Conservation (phyloP, 495 filamentous ascomycete genomes). For the Penicillium salamii region DNA sequence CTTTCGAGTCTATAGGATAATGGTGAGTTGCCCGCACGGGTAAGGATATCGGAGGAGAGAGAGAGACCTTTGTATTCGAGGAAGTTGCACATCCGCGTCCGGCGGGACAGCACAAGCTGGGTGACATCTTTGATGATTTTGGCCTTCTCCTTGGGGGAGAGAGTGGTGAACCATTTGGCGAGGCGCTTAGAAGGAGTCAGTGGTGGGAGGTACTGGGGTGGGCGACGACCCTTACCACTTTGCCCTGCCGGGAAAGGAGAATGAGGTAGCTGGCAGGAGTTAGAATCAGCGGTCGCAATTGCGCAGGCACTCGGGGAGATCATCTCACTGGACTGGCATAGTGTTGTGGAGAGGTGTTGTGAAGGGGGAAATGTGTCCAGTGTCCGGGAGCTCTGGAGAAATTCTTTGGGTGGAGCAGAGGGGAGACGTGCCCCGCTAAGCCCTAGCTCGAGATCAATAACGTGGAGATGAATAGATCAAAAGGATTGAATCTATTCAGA, state of each 20-base stretch:
- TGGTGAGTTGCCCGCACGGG: slow-evolving; percentile 14
- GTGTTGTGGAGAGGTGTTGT: slow-evolving; percentile 18
- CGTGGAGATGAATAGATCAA: slow-evolving; percentile 1
- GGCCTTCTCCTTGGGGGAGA: slow-evolving; percentile 97
- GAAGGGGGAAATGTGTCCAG: slow-evolving; percentile 21
- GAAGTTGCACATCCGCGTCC: slow-evolving; percentile 99
- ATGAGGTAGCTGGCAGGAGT: slow-evolving; percentile 74
- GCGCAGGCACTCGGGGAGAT: background rate
- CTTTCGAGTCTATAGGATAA: slow-evolving; percentile 73
- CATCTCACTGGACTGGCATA: slow-evolving; percentile 62
- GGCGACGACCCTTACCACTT: slow-evolving; percentile 74
- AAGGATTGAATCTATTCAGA: slow-evolving; percentile 1
- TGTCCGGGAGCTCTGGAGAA: slow-evolving; percentile 37
- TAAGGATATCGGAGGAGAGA: slow-evolving; percentile 10
- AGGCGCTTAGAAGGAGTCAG: slow-evolving; percentile 63
- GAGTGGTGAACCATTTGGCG: slow-evolving; percentile 99
- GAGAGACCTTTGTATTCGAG: slow-evolving; percentile 91
- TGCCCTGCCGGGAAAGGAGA: slow-evolving; percentile 94
- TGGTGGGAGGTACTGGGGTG: slow-evolving; percentile 30
- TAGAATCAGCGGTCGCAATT: slow-evolving; percentile 22
- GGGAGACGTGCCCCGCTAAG: slow-evolving; percentile 28
- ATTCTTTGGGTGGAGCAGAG: slow-evolving; percentile 36
- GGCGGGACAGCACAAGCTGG: slow-evolving; percentile 90
- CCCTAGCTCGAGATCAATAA: slow-evolving; percentile 20
- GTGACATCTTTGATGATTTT: slow-evolving; percentile 99